Evolutionary conservation across 176 grass and related monocot species (phyloP).

Genomic region (Panicum miliaceum): DNA sequence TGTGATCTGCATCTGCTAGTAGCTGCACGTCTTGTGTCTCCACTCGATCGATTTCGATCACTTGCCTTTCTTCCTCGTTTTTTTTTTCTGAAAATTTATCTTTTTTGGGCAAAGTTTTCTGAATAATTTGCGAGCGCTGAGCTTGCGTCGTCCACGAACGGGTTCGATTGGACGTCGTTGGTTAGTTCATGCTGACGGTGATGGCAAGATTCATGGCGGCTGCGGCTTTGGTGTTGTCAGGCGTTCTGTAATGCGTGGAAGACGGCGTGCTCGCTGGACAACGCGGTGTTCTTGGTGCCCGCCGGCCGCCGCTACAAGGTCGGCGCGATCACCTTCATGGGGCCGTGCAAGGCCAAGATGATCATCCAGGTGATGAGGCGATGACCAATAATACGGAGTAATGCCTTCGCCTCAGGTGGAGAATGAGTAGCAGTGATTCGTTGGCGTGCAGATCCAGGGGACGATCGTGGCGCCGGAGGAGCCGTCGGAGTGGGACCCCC

Average conservation of each 20-base stretch:
- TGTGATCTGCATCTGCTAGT: not conserved
- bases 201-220: too few species aligned
- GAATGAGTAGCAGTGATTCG: not conserved
- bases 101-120: too few species aligned
- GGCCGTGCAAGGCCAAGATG: constrained; percentile 69
- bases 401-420: not conserved
- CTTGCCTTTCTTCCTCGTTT: not conserved
- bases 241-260: constrained; percentile 75
- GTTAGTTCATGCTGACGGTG: not conserved
- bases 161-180: not conserved
- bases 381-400: too few species aligned
- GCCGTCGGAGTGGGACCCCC: constrained; percentile 72
- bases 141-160: too few species aligned
- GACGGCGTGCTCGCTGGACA: constrained; percentile 67
- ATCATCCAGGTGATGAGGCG: constrained; percentile 59
- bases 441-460: constrained; percentile 57
- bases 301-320: constrained; percentile 66
- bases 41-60: not conserved
- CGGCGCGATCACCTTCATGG: constrained; percentile 57
- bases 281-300: constrained; percentile 81
- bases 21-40: not conserved
- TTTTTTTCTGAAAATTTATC: too few species aligned
- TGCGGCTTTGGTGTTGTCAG: constrained; percentile 23
- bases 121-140: not conserved
- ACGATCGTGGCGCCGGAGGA: constrained; percentile 86